phyloP scores from a whole-genome alignment of 306 rosid species.

The Rubus parviflorus region DNA sequence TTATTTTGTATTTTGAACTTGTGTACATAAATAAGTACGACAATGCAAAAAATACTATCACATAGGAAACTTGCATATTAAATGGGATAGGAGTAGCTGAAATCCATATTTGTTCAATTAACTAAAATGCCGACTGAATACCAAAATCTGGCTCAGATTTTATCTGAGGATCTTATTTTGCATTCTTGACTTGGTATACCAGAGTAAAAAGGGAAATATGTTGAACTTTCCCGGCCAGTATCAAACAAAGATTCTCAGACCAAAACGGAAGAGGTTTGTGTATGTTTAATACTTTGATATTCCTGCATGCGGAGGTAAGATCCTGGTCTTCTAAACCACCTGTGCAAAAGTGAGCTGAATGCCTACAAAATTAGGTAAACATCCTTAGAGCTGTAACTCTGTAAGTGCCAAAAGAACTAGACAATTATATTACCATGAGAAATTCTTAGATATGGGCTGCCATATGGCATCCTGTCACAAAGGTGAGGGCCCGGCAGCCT shows the following conservation, averaged over 20 bases:
- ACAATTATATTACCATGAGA: neutral
- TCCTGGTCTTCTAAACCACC: slow-evolving; percentile 10
- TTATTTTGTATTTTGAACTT: neutral
- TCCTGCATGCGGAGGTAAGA: neutral
- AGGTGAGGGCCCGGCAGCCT: too few relatives aligned
- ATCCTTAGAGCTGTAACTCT: neutral
- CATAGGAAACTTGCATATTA: neutral
- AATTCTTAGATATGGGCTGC: too few relatives aligned
- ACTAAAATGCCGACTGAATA: neutral
- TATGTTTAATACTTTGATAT: neutral
- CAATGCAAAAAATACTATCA: neutral
- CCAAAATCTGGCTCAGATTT: slow-evolving; percentile 2
- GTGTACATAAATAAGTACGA: neutral
- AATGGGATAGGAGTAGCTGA: neutral
- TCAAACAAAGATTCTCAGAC: neutral
- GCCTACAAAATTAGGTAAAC: slow-evolving; percentile 9
- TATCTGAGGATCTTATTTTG: neutral
- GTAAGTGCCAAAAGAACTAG: neutral
- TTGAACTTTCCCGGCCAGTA: neutral
- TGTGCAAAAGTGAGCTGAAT: neutral
- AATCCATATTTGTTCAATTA: neutral
- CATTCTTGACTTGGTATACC: neutral
- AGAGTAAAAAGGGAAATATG: neutral
- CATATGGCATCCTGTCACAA: too few relatives aligned
- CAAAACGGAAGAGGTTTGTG: neutral